Conservation (phyloP, 2,329 filamentous ascomycete genomes). For the Herpotrichia juniperi region DNA sequence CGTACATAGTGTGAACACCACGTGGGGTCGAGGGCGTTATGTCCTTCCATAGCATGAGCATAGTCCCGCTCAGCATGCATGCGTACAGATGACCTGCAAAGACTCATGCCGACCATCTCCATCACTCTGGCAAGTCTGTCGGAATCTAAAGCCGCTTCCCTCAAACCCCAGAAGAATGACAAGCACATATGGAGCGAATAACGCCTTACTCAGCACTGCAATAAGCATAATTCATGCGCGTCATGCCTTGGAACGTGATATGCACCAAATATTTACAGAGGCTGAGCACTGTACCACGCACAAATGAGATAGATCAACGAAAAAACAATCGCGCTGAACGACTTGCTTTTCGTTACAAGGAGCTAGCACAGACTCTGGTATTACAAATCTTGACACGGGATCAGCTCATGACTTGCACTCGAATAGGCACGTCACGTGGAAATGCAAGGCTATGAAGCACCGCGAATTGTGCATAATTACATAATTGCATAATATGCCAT, state of each 20-base stretch:
- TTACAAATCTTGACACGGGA: too few relatives aligned
- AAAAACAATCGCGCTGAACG: too few relatives aligned
- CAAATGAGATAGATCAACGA: too few relatives aligned
- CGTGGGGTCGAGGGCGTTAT: neutral
- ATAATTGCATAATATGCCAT: neutral
- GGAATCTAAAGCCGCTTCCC: neutral
- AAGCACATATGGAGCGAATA: neutral
- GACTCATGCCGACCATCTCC: neutral
- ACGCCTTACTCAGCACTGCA: neutral
- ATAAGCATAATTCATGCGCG: neutral
- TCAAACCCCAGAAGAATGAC: neutral
- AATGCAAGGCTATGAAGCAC: neutral
- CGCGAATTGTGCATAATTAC: neutral
- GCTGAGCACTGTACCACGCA: too few relatives aligned
- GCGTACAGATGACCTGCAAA: neutral
- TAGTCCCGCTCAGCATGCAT: neutral
- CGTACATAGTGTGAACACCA: neutral
- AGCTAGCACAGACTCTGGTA: too few relatives aligned
- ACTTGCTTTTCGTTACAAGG: too few relatives aligned
- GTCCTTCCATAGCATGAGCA: neutral
- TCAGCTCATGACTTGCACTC: too few relatives aligned
- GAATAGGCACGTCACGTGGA: neutral
- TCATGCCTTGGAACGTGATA: too few relatives aligned
- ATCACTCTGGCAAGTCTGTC: neutral
- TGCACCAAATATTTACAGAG: too few relatives aligned